These are phyloP conservation scores for Austroboletus niveus DNA, from an alignment of 1,284 basidiomycete species.

Conservation along the genomic window DNA sequence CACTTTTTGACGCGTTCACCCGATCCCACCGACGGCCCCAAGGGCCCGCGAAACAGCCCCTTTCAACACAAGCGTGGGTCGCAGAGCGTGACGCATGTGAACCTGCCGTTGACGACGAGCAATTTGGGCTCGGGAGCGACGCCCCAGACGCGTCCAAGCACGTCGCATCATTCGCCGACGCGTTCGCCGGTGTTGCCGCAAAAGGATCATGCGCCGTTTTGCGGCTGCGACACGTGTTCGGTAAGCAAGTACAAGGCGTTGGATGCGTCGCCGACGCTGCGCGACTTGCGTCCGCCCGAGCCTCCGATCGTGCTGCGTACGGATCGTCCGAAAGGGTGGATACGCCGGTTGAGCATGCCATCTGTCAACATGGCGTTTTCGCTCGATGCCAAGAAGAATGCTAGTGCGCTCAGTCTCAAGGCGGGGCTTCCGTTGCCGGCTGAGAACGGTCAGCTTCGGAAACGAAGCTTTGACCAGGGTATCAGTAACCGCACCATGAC, in stretches of 20 bases:
- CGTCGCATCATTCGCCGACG: constrained; percentile 24
- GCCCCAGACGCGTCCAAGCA: constrained; percentile 15
- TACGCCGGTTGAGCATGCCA: constrained; percentile 74
- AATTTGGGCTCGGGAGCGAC: constrained; percentile 10
- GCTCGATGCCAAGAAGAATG: constrained; percentile 46
- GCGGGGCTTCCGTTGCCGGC: constrained; percentile 25
- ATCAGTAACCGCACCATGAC: constrained; percentile 42
- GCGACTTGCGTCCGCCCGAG: constrained; percentile 42
- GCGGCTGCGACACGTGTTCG: constrained; percentile 61
- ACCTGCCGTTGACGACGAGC: constrained; percentile 34
- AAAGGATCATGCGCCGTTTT: constrained; percentile 52
- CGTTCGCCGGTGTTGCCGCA: constrained; percentile 23
- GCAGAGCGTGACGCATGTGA: constrained; percentile 46
- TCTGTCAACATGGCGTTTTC: constrained; percentile 55
- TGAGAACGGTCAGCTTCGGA: constrained; percentile 42
- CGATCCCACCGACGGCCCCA: constrained; percentile 25
- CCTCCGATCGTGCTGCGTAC: constrained; percentile 42
- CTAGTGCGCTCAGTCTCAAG: constrained; percentile 39
- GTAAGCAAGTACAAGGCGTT: constrained; percentile 45
- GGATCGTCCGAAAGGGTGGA: constrained; percentile 70
- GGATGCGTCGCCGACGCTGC: constrained; percentile 32
- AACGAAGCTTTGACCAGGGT: constrained; percentile 47
- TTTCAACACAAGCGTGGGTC: constrained; percentile 37
- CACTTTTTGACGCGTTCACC: constrained; percentile 34
- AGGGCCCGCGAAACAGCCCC: constrained; percentile 22